phyloP scores from a whole-genome alignment of 106 monocot species.

The Dendrobium catenatum region DNA sequence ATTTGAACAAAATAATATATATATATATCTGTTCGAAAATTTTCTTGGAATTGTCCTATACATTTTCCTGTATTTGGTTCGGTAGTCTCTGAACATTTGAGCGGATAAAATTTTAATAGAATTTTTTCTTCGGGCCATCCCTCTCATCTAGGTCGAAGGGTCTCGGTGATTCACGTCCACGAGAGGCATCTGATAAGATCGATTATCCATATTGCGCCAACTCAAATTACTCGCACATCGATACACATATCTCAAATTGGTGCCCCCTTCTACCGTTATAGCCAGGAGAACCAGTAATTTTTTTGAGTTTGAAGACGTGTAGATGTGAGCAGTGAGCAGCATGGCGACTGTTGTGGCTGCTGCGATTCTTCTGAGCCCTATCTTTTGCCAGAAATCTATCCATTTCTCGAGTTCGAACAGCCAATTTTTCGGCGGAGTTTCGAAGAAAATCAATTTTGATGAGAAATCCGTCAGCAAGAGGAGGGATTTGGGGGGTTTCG shows the following conservation, averaged over 20 bases:
- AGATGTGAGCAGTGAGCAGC: not conserved
- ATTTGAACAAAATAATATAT: too few species aligned
- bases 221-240: not conserved
- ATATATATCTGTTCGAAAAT: too few species aligned
- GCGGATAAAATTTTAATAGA: too few species aligned
- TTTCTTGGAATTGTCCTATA: too few species aligned
- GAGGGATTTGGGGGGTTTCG: constrained; percentile 17
- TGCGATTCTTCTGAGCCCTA: constrained; percentile 22
- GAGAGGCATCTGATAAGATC: too few species aligned
- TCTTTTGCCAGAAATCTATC: constrained; percentile 17
- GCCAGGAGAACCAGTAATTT: not conserved
- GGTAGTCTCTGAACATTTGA: too few species aligned
- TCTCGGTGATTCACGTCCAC: too few species aligned
- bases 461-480: constrained; percentile 6
- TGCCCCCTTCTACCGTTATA: not conserved
- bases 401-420: constrained; percentile 7
- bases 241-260: not conserved
- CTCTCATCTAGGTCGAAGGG: too few species aligned
- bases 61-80: too few species aligned
- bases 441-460: constrained; percentile 9
- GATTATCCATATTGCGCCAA: not conserved
- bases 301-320: not conserved
- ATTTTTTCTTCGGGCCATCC: too few species aligned
- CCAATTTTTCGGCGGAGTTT: constrained; percentile 20
- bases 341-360: constrained; percentile 37